Base-by-base conservation (phyloP, 176 grass and related monocot species). In the Cocos nucifera region DNA sequence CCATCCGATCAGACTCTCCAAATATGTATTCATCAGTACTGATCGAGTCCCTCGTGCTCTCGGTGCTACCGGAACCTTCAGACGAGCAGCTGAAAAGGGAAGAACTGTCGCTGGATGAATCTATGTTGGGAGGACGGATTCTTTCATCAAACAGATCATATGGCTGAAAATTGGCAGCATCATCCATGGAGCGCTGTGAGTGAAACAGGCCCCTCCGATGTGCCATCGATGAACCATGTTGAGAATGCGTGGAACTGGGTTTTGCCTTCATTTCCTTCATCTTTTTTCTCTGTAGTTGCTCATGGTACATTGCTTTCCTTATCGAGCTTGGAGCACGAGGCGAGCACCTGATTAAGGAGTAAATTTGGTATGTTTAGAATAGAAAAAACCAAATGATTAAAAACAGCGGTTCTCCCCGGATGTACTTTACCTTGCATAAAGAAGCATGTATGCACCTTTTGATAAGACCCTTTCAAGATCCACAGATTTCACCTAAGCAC, bases 391-490 rank as follows among this genome's bases (percentile, higher is more conserved):
- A 54, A 73, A 56, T 1, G 19, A 44, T 44, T 14, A 19, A 18
- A 48, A 21, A 21, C 10, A 3, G 2, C 15, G 9, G 26, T 19
- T 2, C 27, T 32, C 17, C 28, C 5, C 15, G 9, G 27, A 49
- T 56, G 17, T 16, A 21, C 61, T 72, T 66, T 81, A 90, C 92
- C 92, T 88, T 32, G 92, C 78, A 82, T 88, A 97, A 53, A 97
- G 75, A 63, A 97, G 83, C 83, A 97, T 81, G 70, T 97, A 97
- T 67, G 92, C 87, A 75, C 81, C 65, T 58, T 82, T 79, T 25
- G 78, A 82, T 49, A 85, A 26, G 62, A 97, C 92, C 6, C 61
- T 48, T 35, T 85, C 66, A 50, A 85, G 49, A 51, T 75, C 65
- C 51, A 91, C 81, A 29, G 50, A 81, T 71, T 80, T 74, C 73